Conservation (phyloP, 2,329 filamentous ascomycete genomes). For the Microcyclospora tardicrescens region DNA sequence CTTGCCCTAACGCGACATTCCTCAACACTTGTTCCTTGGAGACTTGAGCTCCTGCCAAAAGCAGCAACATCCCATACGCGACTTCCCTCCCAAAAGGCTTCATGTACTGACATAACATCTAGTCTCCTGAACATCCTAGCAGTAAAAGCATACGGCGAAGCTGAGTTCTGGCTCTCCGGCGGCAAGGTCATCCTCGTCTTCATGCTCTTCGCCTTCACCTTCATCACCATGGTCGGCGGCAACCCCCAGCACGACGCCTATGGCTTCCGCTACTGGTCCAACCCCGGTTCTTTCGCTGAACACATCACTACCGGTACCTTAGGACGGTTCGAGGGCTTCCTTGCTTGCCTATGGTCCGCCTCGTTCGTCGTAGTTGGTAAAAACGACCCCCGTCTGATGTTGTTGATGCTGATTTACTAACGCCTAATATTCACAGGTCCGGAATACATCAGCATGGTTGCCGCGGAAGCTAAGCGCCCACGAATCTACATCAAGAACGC, state of each 20-base stretch:
- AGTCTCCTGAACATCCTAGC: conserved; percentile 33
- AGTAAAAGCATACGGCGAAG: conserved; percentile 33
- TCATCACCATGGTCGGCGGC: conserved; percentile 24
- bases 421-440: conserved; percentile 19
- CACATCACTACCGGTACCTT: conserved; percentile 16
- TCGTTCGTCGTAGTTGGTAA: conserved; percentile 31
- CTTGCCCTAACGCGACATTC: no score
- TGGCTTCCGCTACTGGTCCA: conserved; percentile 35
- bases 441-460: conserved; percentile 37
- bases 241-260: conserved; percentile 23
- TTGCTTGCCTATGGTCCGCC: conserved; percentile 24
- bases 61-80: no score
- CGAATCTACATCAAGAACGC: conserved; percentile 34
- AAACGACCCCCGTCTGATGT: no score
- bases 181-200: conserved; percentile 36
- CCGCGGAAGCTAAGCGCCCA: conserved; percentile 35
- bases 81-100: conserved; percentile 1
- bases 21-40: no score
- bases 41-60: no score
- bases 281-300: conserved; percentile 21
- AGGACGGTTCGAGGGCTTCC: conserved; percentile 24
- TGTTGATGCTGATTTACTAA: no score
- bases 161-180: conserved; percentile 39
- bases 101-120: conserved; percentile 5
- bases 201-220: conserved; percentile 29